Evolutionary conservation across 83 land plant genomes (phyloP), one percentile per base, ranked within the genome.

Genomic region (Picea abies): DNA sequence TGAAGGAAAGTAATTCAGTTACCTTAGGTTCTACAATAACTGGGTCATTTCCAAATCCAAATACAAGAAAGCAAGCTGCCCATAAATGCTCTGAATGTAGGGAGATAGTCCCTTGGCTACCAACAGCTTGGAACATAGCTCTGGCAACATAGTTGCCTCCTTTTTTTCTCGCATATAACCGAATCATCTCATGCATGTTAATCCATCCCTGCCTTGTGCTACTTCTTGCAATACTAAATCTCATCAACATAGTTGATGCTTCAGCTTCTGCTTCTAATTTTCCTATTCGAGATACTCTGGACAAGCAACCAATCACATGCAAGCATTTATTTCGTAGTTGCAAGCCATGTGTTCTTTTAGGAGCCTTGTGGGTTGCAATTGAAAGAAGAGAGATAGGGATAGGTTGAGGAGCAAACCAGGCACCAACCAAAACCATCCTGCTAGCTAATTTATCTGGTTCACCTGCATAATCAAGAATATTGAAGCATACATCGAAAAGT

Each of bases 11-110:
- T 52, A 96, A 78, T n/a, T 94, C 99, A 26, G 91, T 68, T 17
- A 89, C 94, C 78, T 89, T 91, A 26, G 90, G 88, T 76, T 96
- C 92, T 16, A 96, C 90, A 26, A 83, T 78, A 5, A 84, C 84
- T 1, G 94, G 90, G 14, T 92, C 93, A 52, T 84, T 85, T 25
- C 97, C 94, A 72, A 93, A 93, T 15, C 92, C 91, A 79, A 94
- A 87, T 6, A 92, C 78, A 78, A 93, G 87, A 82, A 94, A 96
- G 70, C 96, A 93, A 14, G 99, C 94, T 8, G 99, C 97, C 99
- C 96, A 96, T 78, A 91, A 76, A 64, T 96, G 99, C 47, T 90
- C 96, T 17, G 87, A 79, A 66, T 91, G 92, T 3, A 84, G 85
- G 15, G 83, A 16, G 19, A 91, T 67, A 3, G 86, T 83, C 1